Evolutionary conservation across 257 asterid genomes (phyloP), one percentile per base, ranked within the genome.

Genomic region (Nicotiana knightiana): DNA sequence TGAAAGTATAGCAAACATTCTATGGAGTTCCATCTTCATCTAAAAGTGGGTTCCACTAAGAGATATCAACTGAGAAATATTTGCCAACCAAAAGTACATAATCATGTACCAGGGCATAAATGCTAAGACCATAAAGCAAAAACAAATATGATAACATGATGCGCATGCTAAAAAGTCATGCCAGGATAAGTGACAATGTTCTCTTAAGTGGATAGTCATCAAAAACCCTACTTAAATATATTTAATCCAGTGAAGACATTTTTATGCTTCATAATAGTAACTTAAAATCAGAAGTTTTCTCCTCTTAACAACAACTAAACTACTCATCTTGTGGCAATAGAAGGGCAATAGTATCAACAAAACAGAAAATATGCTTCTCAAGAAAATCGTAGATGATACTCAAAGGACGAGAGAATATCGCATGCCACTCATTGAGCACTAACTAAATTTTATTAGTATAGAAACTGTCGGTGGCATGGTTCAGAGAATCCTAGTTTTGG

Each of bases 161-260:
- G 77, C 57, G 88, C 89, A 81, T 86, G 91, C 89, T 76, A 24
- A 88, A 66, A 65, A 82, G 77, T 80, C 81, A 88, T 77, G 83
- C 57, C 58, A 61, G 61, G 68, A 58, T 78, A 24, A 86, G 73
- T 81, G 77, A 48, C 78, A 83, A 77, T 59, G 73, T 81, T 53
- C 30, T 67, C 63, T 55, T 80, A 67, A 71, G 64, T 53, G 66
- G 82, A 26, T 28, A 64, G 64, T 33, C 67, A 81, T 67, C 18
- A 65, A 68, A 82, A 53, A 62, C 24, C 43, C 79, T 57, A 75
- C 48, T 24, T 33, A n/a, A 28, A 82, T 79, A 62, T 64, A 58
- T 65, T 63, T 81, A 57, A 54, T 81, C 68, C 48, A 32, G 33
- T 67, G 43, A 81, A 61, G 26, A 51, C n/a, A 0, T 32, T 30